Evolutionary conservation across 305 asterid genomes (phyloP).

Genomic region (Solanum hybrid): DNA sequence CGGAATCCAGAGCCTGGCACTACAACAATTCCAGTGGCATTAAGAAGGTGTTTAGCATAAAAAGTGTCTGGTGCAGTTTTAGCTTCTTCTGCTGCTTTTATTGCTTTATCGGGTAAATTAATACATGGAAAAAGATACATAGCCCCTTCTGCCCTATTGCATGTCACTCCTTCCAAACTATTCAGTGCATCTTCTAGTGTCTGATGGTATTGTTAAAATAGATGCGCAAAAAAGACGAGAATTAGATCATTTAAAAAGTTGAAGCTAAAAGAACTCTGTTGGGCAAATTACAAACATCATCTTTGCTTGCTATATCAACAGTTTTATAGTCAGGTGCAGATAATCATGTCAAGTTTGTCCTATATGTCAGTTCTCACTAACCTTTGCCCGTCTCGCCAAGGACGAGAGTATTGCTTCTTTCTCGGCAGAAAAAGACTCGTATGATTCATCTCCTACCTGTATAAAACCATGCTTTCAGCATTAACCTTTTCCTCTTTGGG

Average conservation of each 20-base stretch:
- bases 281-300: not conserved
- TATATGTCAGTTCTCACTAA: constrained; percentile 15
- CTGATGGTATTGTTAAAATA: constrained; percentile 13
- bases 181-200: constrained; percentile 78
- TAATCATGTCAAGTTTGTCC: not conserved
- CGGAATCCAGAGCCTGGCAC: constrained; percentile 98
- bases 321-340: not conserved
- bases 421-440: constrained; percentile 61
- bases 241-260: not conserved
- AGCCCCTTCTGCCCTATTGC: constrained; percentile 97
- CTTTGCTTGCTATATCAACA: not conserved
- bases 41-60: constrained; percentile 67
- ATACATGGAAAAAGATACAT: constrained; percentile 91
- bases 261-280: not conserved
- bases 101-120: constrained; percentile 64
- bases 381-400: constrained; percentile 86
- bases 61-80: constrained; percentile 69
- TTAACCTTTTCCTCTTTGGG: not conserved
- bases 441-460: constrained; percentile 95
- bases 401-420: constrained; percentile 80
- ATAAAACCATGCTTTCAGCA: not conserved
- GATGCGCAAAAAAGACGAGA: not conserved
- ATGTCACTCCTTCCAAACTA: constrained; percentile 76
- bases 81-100: constrained; percentile 69
- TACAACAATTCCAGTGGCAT: constrained; percentile 83